These are phyloP conservation scores for Suhomyces xylopsoci DNA, from an alignment of 805 yeast genomes.

Conservation along the genomic window DNA sequence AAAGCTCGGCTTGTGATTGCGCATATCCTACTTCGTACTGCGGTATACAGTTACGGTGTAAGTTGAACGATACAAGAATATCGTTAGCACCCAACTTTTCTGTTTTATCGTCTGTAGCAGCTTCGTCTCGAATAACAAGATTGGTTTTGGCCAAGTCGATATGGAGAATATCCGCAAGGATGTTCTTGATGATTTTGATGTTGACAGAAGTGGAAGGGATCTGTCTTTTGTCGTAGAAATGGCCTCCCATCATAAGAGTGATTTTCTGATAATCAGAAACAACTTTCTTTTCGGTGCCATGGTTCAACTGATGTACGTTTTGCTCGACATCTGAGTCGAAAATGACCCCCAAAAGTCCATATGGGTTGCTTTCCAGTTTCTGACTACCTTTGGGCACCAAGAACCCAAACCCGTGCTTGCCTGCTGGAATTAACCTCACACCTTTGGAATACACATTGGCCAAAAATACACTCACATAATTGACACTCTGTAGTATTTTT, in stretches of 20 bases:
- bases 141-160: conserved; percentile 21
- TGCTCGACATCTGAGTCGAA: conserved; percentile 85
- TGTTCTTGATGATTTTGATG: conserved; percentile 24
- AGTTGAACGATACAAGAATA: conserved; percentile 30
- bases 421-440: conserved; percentile 30
- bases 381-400: conserved; percentile 56
- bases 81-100: conserved; percentile 21
- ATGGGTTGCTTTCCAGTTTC: neutral
- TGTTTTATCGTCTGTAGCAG: conserved; percentile 8
- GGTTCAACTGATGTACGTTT: conserved; percentile 20
- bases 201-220: conserved; percentile 29
- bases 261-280: conserved; percentile 54
- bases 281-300: conserved; percentile 5
- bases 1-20: conserved; percentile 33
- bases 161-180: conserved; percentile 22
- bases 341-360: conserved; percentile 72
- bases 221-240: conserved; percentile 34
- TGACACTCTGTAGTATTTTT: conserved; percentile 18
- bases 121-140: conserved; percentile 27
- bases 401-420: conserved; percentile 77
- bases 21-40: conserved; percentile 73
- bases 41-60: conserved; percentile 62
- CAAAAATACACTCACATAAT: conserved; percentile 54
- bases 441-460: conserved; percentile 55
- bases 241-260: conserved; percentile 92